A percentile compares a stretch with the other conserved stretches of the same genome.
phyloP scores from a whole-genome alignment of 768 basidiomycete species.

The Gyrodon lividus region DNA sequence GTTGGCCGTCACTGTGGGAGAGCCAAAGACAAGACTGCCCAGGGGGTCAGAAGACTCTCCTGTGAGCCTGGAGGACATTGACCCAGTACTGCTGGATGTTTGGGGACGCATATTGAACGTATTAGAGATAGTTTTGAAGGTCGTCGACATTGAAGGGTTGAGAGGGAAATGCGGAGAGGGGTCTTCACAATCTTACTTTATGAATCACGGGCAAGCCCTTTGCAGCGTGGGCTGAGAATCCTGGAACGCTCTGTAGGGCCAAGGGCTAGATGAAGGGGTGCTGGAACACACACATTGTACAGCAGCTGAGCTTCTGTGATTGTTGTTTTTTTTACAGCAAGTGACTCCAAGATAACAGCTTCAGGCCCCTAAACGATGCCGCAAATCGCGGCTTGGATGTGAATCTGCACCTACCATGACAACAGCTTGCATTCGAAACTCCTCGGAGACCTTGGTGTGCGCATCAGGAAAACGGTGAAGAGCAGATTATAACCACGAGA shows the following conservation, averaged over 20 bases:
- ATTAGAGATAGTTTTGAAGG: not conserved
- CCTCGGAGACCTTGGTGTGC: too few relatives aligned
- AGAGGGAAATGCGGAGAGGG: not conserved
- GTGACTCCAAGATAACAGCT: too few relatives aligned
- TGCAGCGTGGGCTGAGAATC: not conserved
- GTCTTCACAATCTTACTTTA: slow-evolving; percentile 6
- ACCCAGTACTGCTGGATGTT: not conserved
- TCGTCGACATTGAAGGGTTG: not conserved
- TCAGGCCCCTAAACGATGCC: too few relatives aligned
- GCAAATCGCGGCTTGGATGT: too few relatives aligned
- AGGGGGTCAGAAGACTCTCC: not conserved
- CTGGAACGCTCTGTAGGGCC: slow-evolving; percentile 15
- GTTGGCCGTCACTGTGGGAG: not conserved
- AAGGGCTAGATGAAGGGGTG: not conserved
- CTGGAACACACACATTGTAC: not conserved
- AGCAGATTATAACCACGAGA: too few relatives aligned
- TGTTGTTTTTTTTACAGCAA: too few relatives aligned
- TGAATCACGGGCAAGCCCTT: not conserved
- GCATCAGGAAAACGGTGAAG: too few relatives aligned
- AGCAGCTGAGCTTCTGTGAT: too few relatives aligned
- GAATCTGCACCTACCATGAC: too few relatives aligned
- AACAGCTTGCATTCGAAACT: too few relatives aligned
- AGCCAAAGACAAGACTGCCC: not conserved
- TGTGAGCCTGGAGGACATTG: not conserved
- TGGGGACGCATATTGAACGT: too few relatives aligned